A percentile compares a stretch with the other conserved stretches of the same genome.
Evolutionary conservation across 768 basidiomycete genomes (phyloP).

Genomic region (Calocybe cyanea): DNA sequence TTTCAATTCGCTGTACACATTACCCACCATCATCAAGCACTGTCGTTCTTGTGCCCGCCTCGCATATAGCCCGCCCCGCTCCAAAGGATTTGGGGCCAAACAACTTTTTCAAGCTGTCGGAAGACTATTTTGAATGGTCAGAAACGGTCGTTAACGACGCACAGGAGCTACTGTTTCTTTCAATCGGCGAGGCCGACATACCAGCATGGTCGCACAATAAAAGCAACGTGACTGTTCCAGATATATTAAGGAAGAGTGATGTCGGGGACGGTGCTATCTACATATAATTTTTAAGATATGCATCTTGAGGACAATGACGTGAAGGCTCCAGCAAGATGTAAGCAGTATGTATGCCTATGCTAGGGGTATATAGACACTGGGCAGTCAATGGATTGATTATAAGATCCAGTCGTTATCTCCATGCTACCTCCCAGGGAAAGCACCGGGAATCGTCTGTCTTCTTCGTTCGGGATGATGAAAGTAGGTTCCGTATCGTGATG

Average conservation of each 20-base stretch:
- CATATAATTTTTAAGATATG: constrained; percentile 30
- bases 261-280: constrained; percentile 52
- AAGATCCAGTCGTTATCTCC: not conserved
- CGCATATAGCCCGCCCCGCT: constrained; percentile 36
- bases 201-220: constrained; percentile 14
- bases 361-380: constrained; percentile 19
- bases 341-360: not conserved
- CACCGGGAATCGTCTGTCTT: constrained; percentile 55
- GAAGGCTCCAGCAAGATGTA: no score
- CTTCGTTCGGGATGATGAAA: constrained; percentile 83
- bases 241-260: constrained; percentile 19
- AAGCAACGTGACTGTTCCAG: not conserved
- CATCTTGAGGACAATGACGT: no score
- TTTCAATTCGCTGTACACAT: constrained; percentile 31
- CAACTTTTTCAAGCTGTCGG: constrained; percentile 28
- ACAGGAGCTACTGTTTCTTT: constrained; percentile 32
- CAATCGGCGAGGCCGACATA: constrained; percentile 25
- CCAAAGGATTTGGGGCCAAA: constrained; percentile 35
- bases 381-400: constrained; percentile 1
- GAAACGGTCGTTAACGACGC: constrained; percentile 27
- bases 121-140: constrained; percentile 34
- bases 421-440: constrained; percentile 38
- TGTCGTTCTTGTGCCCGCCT: constrained; percentile 46
- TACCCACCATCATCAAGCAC: constrained; percentile 18
- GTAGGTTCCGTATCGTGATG: constrained; percentile 71